Conservation (phyloP, 2,329 filamentous ascomycete species). For the Aureobasidium sp. region DNA sequence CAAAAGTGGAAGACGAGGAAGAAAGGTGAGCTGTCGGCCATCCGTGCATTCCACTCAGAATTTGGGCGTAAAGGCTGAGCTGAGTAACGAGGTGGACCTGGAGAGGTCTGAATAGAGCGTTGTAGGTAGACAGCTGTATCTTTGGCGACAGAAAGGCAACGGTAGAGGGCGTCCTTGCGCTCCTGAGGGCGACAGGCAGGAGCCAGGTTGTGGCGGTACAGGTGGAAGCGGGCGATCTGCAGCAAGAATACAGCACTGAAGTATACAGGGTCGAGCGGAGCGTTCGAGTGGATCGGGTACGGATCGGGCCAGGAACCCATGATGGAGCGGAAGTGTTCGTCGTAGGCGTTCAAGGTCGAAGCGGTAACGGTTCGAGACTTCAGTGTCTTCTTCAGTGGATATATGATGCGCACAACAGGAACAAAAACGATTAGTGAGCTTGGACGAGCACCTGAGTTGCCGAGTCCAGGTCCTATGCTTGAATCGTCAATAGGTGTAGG, state of each 20-base stretch:
- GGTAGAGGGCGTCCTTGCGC: constrained; percentile 63
- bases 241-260: constrained; percentile 70
- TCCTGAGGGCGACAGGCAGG: constrained; percentile 58
- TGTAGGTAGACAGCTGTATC: constrained; percentile 72
- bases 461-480: constrained; percentile 49
- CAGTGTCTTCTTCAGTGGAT: constrained; percentile 62
- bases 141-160: constrained; percentile 63
- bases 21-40: constrained; percentile 61
- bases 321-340: constrained; percentile 69
- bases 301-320: constrained; percentile 65
- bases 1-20: constrained; percentile 78
- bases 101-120: constrained; percentile 46
- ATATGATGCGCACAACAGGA: constrained; percentile 70
- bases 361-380: constrained; percentile 57
- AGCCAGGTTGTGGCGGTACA: constrained; percentile 82
- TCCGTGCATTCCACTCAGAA: constrained; percentile 43
- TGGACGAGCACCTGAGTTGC: constrained; percentile 42
- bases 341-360: constrained; percentile 65
- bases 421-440: constrained; percentile 71
- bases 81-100: constrained; percentile 21
- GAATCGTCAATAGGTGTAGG: constrained; percentile 77
- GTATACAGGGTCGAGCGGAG: constrained; percentile 62
- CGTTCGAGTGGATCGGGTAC: constrained; percentile 58
- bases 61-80: constrained; percentile 17
- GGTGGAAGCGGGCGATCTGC: constrained; percentile 71